Percentiles rank a stretch among this genome's conserved stretches.
phyloP scores from a whole-genome alignment of 257 asterid species.

The Rubia yunnanensis region DNA sequence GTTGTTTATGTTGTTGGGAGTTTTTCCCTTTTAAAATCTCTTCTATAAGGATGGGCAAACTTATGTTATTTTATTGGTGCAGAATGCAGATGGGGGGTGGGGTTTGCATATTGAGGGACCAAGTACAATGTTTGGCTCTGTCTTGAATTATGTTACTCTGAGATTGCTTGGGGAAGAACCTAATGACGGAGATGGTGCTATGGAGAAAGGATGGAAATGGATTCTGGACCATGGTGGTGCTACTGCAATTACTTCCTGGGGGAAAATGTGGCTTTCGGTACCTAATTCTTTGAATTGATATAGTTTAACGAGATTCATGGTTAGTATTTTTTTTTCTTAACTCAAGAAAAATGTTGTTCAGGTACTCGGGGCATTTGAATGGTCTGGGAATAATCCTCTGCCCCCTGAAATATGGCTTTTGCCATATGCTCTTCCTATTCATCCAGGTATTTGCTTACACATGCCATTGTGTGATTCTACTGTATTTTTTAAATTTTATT shows the following conservation, averaged over 20 bases:
- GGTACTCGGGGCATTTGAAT: slow-evolving; percentile 95
- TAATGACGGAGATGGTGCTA: slow-evolving; percentile 79
- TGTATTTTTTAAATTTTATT: no score
- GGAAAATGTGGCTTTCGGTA: slow-evolving; percentile 99
- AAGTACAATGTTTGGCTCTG: slow-evolving; percentile 97
- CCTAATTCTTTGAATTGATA: slow-evolving; percentile 19
- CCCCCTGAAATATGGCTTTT: slow-evolving; percentile 98
- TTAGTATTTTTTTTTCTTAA: no score
- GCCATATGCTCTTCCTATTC: slow-evolving; percentile 76
- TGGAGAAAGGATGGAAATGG: slow-evolving; percentile 94
- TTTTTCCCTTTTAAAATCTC: not conserved
- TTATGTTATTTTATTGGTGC: slow-evolving; percentile 23
- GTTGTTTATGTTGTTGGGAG: not conserved
- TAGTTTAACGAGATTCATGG: no score
- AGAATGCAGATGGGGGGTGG: slow-evolving; percentile 98
- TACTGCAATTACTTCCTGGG: slow-evolving; percentile 92
- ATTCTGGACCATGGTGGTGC: slow-evolving; percentile 90
- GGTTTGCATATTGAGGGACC: slow-evolving; percentile 98
- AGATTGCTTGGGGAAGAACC: slow-evolving; percentile 95
- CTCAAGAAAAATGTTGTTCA: slow-evolving; percentile 21
- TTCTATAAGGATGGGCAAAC: slow-evolving; percentile 11
- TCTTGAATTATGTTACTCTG: slow-evolving; percentile 71
- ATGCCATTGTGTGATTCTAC: no score
- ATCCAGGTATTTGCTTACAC: slow-evolving; percentile 62
- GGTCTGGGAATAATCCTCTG: slow-evolving; percentile 98